Conservation (phyloP, 257 asterid species). For the Gentiana straminea region DNA sequence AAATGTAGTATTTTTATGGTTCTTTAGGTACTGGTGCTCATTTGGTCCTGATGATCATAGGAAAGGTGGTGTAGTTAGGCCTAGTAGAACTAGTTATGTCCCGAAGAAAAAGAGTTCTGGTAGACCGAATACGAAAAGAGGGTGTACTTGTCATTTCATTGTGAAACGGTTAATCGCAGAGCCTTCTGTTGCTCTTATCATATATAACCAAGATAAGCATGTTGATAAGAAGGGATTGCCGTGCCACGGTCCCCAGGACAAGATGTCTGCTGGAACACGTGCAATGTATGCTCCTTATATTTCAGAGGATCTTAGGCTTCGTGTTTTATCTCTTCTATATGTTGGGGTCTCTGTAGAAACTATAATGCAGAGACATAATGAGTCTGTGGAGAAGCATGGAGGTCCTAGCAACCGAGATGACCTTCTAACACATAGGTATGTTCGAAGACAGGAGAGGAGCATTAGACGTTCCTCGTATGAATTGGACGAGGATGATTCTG, state of each 20-base stretch:
- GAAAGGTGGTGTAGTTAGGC: constrained; percentile 80
- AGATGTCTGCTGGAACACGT: constrained; percentile 81
- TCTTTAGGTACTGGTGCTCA: constrained; percentile 91
- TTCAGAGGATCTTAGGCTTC: constrained; percentile 90
- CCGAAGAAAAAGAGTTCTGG: constrained; percentile 75
- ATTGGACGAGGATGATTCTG: constrained; percentile 73
- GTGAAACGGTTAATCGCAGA: constrained; percentile 88
- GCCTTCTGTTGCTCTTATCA: constrained; percentile 80
- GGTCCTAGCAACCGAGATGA: constrained; percentile 94
- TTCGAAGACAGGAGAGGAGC: constrained; percentile 88
- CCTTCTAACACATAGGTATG: constrained; percentile 88
- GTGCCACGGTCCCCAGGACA: constrained; percentile 92
- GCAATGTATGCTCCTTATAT: constrained; percentile 99
- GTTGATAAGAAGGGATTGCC: constrained; percentile 76
- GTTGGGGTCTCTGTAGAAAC: constrained; percentile 98
- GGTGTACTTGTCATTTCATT: constrained; percentile 92
- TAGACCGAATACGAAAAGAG: constrained; percentile 95
- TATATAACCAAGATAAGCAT: constrained; percentile 81
- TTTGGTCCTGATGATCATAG: constrained; percentile 98
- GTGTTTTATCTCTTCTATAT: constrained; percentile 71
- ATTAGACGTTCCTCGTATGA: constrained; percentile 64
- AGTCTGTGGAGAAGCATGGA: constrained; percentile 87
- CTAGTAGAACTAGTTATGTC: constrained; percentile 71
- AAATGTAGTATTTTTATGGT: constrained; percentile 8
- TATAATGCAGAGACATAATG: constrained; percentile 93